Evolutionary conservation across 768 basidiomycete species (phyloP), one percentile per base, ranked within the genome.

Genomic region (Kwoniella botswanensis): DNA sequence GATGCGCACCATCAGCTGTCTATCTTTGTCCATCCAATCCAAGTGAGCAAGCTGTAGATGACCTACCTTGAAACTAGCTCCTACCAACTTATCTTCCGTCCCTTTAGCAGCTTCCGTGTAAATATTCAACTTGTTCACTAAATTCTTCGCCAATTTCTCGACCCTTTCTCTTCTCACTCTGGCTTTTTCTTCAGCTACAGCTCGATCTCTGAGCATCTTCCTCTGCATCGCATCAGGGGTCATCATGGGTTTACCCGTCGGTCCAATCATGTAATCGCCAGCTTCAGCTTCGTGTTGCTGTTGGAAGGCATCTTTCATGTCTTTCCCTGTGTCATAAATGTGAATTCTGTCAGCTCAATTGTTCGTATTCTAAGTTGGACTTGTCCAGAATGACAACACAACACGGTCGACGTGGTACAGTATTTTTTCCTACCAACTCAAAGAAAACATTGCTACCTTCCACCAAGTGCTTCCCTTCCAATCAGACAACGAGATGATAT

Each of bases 291-390:
- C 76, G 22, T 73, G 72, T 69, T 84, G 76, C 61, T 80, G 72
- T 70, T 83, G 81, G 70, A 83, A 77, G 2, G 80, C 81, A n/a
- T 83, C 82, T 68, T 83, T 83, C 82, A 83, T 83, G 57, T 83
- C 81, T 62, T 78, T 77, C 0, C 78, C 79, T 80, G n/a, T 6
- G 26, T 52, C n/a, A 17, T 60, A 2, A 22, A 22, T 4, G 58
- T 11, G 35, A 4, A 21, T 17, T 15, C 3, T 10, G 22, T 41
- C 29, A 69, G 18, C 42, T 26, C 55, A 54, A 50, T 65, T 11
- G 41, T 52, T 62, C 7, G 2, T 61, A 13, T n/a, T 50, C 46
- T 13, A 50, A 13, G 13, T 13, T 50, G 12, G 46, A 12, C 46
- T 26, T 26, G 24, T 26, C 3, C 24, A 26, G 24, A 26, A 26